Percentiles rank a stretch among this genome's conserved stretches.
phyloP scores from a whole-genome alignment of 345 rosid species.

The Leavenworthia alabamica region DNA sequence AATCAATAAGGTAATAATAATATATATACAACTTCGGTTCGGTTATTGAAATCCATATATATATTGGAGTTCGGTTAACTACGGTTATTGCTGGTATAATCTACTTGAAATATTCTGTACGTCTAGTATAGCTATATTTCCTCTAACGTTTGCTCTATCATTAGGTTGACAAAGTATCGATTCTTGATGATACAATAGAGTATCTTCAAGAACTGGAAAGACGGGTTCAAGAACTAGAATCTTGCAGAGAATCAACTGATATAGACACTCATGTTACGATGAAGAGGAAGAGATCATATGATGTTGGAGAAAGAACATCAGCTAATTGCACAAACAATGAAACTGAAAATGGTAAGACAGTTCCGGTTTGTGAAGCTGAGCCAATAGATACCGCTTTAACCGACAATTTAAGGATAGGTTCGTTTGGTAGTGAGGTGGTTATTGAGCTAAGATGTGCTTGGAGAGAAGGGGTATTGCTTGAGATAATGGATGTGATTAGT shows the following conservation, averaged over 20 bases:
- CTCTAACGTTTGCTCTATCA: too few species aligned
- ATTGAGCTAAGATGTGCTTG: slow-evolving; percentile 65
- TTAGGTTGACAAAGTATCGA: slow-evolving; percentile 57
- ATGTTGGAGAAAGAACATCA: slow-evolving; percentile 51
- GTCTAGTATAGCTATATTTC: too few species aligned
- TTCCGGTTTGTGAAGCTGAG: slow-evolving; percentile 30
- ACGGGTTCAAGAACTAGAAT: slow-evolving; percentile 70
- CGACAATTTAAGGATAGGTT: slow-evolving; percentile 35
- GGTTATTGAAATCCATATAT: too few species aligned
- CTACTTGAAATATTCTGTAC: too few species aligned
- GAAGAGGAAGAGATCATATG: slow-evolving; percentile 39
- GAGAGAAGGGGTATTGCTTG: slow-evolving; percentile 77
- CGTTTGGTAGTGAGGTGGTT: slow-evolving; percentile 45
- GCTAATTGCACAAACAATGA: slow-evolving; percentile 46
- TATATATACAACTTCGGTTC: too few species aligned
- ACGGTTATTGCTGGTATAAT: too few species aligned
- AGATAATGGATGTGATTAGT: slow-evolving; percentile 64
- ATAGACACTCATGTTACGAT: slow-evolving; percentile 28
- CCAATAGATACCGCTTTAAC: slow-evolving; percentile 34
- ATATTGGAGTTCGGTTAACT: too few species aligned
- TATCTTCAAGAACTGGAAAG: slow-evolving; percentile 61
- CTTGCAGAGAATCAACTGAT: slow-evolving; percentile 51
- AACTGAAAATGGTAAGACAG: slow-evolving; percentile 1
- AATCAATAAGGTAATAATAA: slow-evolving; percentile 46
- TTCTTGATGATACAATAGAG: slow-evolving; percentile 52